Conservation (phyloP, 2,329 filamentous ascomycete species). For the Colletotrichum sublineola region DNA sequence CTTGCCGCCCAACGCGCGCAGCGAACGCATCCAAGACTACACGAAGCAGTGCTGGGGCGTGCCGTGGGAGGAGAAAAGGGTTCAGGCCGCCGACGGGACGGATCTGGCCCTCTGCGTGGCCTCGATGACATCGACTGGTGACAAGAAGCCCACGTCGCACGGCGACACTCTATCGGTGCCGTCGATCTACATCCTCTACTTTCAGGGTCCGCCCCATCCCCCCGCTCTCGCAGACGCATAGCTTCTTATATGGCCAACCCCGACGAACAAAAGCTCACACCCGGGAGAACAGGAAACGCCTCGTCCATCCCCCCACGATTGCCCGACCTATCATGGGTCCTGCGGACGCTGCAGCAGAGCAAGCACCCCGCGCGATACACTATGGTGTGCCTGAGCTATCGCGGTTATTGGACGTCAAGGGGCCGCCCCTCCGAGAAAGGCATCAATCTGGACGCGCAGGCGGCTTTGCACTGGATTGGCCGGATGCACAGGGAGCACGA, state of each 20-base stretch:
- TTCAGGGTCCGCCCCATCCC: slow-evolving; percentile 60
- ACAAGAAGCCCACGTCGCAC: slow-evolving; percentile 32
- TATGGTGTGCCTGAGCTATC: slow-evolving; percentile 71
- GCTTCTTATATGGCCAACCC: slow-evolving; percentile 25
- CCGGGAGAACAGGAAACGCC: slow-evolving; percentile 64
- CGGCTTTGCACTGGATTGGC: slow-evolving; percentile 73
- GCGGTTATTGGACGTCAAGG: slow-evolving; percentile 83
- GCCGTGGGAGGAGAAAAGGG: slow-evolving; percentile 75
- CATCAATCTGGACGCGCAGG: slow-evolving; percentile 76
- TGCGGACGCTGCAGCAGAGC: slow-evolving; percentile 59
- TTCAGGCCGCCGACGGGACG: slow-evolving; percentile 74
- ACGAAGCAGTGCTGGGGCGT: slow-evolving; percentile 69
- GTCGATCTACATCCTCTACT: slow-evolving; percentile 69
- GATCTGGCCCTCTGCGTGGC: slow-evolving; percentile 72
- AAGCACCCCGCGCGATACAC: slow-evolving; percentile 56
- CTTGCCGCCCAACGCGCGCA: slow-evolving; percentile 77
- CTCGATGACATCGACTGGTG: slow-evolving; percentile 50
- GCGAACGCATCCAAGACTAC: slow-evolving; percentile 77
- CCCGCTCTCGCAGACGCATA: slow-evolving; percentile 4
- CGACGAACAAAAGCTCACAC: slow-evolving; percentile 33
- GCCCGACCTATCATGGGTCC: slow-evolving; percentile 67
- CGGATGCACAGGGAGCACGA: slow-evolving; percentile 52
- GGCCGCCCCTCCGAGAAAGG: slow-evolving; percentile 79
- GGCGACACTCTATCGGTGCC: slow-evolving; percentile 38
- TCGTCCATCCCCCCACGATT: slow-evolving; percentile 70